phyloP scores from a whole-genome alignment of 2,329 filamentous ascomycete genomes.

The Diplocarpon rosae region DNA sequence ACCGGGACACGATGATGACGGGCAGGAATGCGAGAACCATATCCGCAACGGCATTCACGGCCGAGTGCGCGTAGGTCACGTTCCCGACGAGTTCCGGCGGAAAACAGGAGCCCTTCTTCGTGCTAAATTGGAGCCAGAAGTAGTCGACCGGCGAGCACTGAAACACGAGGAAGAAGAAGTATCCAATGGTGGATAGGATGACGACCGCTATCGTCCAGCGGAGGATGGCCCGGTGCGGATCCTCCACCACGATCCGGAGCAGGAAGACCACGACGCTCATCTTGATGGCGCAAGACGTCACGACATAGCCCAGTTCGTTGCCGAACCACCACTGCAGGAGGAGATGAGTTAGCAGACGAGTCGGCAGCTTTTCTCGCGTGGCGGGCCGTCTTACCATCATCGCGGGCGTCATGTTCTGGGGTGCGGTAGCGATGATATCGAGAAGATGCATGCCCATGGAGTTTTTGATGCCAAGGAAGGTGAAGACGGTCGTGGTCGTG shows the following conservation, averaged over 20 bases:
- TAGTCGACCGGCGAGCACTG: slow-evolving; percentile 38
- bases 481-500: slow-evolving; percentile 3
- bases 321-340: slow-evolving; percentile 10
- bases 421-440: slow-evolving; percentile 1
- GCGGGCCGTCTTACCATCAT: slow-evolving; percentile 4
- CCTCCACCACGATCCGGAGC: slow-evolving; percentile 29
- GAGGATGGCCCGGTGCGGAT: slow-evolving; percentile 29
- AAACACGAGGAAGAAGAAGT: slow-evolving; percentile 37
- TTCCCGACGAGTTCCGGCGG: slow-evolving; percentile 31
- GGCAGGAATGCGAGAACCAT: slow-evolving; percentile 39
- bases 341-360: neutral
- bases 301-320: slow-evolving; percentile 28
- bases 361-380: too few relatives aligned
- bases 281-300: slow-evolving; percentile 31
- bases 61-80: slow-evolving; percentile 36
- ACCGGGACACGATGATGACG: slow-evolving; percentile 38
- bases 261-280: slow-evolving; percentile 33
- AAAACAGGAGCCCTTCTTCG: slow-evolving; percentile 31
- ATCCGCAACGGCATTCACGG: slow-evolving; percentile 35
- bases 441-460: slow-evolving; percentile 6
- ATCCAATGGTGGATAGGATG: slow-evolving; percentile 29
- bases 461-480: slow-evolving; percentile 4
- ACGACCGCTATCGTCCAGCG: slow-evolving; percentile 28
- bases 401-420: slow-evolving; percentile 1
- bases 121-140: slow-evolving; percentile 37